Evolutionary conservation across 495 filamentous ascomycete species (phyloP).

Genomic region (Barbatosphaeria neglecta): DNA sequence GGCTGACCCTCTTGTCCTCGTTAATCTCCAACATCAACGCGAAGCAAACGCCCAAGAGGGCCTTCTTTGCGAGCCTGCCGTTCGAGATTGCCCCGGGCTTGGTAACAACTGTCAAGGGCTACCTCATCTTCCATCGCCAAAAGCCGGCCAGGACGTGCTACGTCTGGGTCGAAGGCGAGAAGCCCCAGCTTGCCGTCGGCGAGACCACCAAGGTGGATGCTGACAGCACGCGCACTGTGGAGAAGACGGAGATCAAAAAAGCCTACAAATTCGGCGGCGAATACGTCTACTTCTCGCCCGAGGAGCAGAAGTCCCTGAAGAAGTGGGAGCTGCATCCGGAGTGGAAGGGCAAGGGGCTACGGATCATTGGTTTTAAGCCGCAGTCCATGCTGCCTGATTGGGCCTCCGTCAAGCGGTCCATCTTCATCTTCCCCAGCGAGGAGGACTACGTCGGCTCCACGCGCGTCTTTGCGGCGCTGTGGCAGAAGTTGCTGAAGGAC

Average conservation of each 20-base stretch:
- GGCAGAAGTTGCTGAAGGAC: constrained; percentile 68
- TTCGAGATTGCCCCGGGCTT: constrained; percentile 79
- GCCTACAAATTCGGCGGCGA: constrained; percentile 95
- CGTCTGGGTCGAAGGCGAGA: constrained; percentile 75
- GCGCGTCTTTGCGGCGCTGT: constrained; percentile 81
- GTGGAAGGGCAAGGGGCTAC: constrained; percentile 49
- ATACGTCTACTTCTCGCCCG: constrained; percentile 70
- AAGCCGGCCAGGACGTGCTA: constrained; percentile 67
- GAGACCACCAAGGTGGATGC: constrained; percentile 62
- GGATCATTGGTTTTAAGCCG: constrained; percentile 91
- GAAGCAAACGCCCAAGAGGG: constrained; percentile 73
- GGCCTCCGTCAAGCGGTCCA: constrained; percentile 74
- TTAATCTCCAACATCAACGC: constrained; percentile 86
- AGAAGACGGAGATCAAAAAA: constrained; percentile 74
- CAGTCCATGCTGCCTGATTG: constrained; percentile 63
- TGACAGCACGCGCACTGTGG: constrained; percentile 60
- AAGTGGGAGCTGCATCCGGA: constrained; percentile 37
- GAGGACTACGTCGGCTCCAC: constrained; percentile 82
- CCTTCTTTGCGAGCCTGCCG: constrained; percentile 73
- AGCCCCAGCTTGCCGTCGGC: constrained; percentile 64
- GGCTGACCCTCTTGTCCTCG: constrained; percentile 68
- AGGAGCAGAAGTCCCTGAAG: constrained; percentile 66
- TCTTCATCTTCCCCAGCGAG: constrained; percentile 92
- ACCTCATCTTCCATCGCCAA: constrained; percentile 77
- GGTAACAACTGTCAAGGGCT: constrained; percentile 84